Evolutionary conservation across 257 asterid genomes (phyloP), one percentile per base, ranked within the genome.

Genomic region (Pogostemon cablin): DNA sequence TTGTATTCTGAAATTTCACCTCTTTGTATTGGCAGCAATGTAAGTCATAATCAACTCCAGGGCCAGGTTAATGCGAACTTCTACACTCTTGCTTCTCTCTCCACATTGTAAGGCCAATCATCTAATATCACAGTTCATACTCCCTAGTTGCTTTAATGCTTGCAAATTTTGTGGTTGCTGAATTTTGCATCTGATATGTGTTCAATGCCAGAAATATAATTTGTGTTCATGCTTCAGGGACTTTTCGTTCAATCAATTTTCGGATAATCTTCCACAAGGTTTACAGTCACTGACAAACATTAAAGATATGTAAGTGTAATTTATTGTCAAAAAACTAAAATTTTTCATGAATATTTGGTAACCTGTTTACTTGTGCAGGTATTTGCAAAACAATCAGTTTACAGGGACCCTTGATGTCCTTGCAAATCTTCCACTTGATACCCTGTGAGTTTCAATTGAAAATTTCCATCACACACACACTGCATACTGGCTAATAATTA

Each of bases 351-450:
- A 46, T 50, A 11, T 71, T 69, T 63, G n/a, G 46, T 75, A 34
- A 79, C 71, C 43, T 1, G 37, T 65, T 72, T 77, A 35, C 65
- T 50, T 72, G 37, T 75, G 75, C 85, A 93, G 99, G 99, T 85
- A 84, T 79, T 79, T 93, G 84, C 93, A 93, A 75, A 93, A 89
- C 82, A 91, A 93, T 80, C 96, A 91, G 81, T 87, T 93, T 73
- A 85, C 96, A 2, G 99, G 99, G 69, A 84, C 96, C 20, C 84
- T 93, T 11, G 93, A 93, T 41, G 88, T 89, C 74, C 92, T 93
- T 63, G 90, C 98, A 60, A 86, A 67, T 81, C 98, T 93, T 69
- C 96, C 98, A 38, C 99, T 93, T 9, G 79, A 85, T 53, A 80
- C 67, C 70, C 77, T 93, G 99, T 93, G 77, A 86, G 99, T 82